Conservation (phyloP, 108 stramenopile genomes). For the Hondaea fermentalgiana region DNA sequence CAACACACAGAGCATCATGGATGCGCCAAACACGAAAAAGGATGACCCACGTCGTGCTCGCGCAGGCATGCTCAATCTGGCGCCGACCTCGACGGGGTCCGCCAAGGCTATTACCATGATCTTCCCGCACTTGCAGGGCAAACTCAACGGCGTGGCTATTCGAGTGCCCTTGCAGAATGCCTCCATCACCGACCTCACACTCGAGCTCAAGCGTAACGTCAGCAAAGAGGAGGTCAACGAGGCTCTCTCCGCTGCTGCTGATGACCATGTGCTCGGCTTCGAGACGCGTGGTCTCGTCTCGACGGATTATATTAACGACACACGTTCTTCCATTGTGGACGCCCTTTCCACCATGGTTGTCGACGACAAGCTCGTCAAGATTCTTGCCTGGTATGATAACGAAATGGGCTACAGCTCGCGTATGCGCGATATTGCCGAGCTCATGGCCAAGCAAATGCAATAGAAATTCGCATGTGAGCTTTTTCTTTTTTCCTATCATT, state of each 20-base stretch:
- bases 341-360: slow-evolving; percentile 82
- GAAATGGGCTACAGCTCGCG: slow-evolving; percentile 82
- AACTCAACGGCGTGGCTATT: slow-evolving; percentile 82
- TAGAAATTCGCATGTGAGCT: too few species aligned
- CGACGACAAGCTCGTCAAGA: slow-evolving; percentile 77
- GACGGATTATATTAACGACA: slow-evolving; percentile 83
- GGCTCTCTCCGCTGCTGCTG: slow-evolving; percentile 63
- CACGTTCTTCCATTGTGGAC: slow-evolving; percentile 72
- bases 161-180: slow-evolving; percentile 81
- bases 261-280: slow-evolving; percentile 75
- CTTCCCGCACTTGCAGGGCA: slow-evolving; percentile 86
- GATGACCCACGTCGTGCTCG: slow-evolving; percentile 76
- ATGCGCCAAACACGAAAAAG: slow-evolving; percentile 84
- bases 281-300: slow-evolving; percentile 71
- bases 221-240: slow-evolving; percentile 80
- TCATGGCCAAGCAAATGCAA: slow-evolving; percentile 21
- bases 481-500: not conserved
- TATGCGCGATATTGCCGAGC: slow-evolving; percentile 70
- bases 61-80: slow-evolving; percentile 78
- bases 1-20: slow-evolving; percentile 51
- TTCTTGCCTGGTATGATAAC: slow-evolving; percentile 88
- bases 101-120: slow-evolving; percentile 88
- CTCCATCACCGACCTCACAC: slow-evolving; percentile 73
- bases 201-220: slow-evolving; percentile 60
- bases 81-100: slow-evolving; percentile 79